Evolutionary conservation across 495 filamentous ascomycete genomes (phyloP).

Genomic region (Clavariopsis aquatica): DNA sequence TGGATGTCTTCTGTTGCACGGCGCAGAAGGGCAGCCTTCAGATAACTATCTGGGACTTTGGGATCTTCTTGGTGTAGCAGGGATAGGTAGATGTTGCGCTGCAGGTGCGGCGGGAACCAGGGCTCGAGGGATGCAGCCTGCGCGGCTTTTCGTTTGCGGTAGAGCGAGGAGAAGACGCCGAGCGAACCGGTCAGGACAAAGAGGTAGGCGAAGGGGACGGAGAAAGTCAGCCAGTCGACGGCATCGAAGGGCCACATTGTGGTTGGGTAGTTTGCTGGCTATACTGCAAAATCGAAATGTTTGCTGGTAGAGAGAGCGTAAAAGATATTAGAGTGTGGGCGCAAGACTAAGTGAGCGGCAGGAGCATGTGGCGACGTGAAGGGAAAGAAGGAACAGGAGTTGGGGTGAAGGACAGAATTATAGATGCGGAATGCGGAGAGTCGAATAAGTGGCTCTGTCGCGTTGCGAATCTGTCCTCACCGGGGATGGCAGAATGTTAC

Average conservation of each 20-base stretch:
- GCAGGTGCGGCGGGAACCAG: conserved; percentile 88
- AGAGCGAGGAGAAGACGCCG: conserved; percentile 86
- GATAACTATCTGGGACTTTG: conserved; percentile 77
- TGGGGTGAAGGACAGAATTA: conserved; percentile 7
- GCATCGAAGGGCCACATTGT: conserved; percentile 46
- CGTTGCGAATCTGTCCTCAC: conserved; percentile 3
- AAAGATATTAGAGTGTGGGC: background rate
- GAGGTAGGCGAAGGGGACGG: conserved; percentile 83
- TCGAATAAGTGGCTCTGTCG: conserved; percentile 10
- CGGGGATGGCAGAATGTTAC: background rate
- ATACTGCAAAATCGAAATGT: background rate
- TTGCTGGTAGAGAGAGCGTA: background rate
- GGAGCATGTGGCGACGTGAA: background rate
- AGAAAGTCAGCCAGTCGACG: conserved; percentile 79
- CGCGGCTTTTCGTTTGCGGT: conserved; percentile 87
- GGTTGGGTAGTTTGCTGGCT: background rate
- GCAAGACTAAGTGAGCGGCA: conserved; percentile 16
- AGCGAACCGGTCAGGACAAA: conserved; percentile 82
- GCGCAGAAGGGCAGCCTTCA: conserved; percentile 87
- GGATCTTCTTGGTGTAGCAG: conserved; percentile 79
- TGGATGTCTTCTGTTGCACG: conserved; percentile 89
- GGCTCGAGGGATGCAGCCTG: conserved; percentile 79
- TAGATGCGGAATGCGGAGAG: background rate
- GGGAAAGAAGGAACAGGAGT: background rate
- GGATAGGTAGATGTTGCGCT: conserved; percentile 91